Base-by-base conservation (phyloP, 75 land plant species). In the Gnetum montanum region DNA sequence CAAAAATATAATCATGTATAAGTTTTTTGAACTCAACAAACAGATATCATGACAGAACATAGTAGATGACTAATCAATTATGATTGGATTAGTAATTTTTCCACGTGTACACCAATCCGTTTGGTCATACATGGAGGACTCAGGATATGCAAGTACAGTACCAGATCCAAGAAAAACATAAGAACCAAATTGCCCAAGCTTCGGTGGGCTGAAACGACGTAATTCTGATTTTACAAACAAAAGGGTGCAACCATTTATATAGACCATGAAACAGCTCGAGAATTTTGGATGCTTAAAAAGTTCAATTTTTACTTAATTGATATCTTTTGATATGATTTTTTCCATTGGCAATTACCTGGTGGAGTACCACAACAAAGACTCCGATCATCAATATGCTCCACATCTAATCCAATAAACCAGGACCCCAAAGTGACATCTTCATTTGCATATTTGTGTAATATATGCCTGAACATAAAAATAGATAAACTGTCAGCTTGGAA, bases 371-470 rank as follows among this genome's bases (percentile, higher is more conserved):
- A 83, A 62, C 86, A 83, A 11, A 83, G 67, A 56, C 69, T 79
- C 19, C 83, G 60, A 19, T 79, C 86, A 60, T 83, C 86, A 45
- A 83, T 79, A 57, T 79, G 83, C 58, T 83, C 78, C 16, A 83
- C 83, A 46, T 79, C 86, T 41, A 83, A 69, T 12, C 86, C 86
- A 59, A 83, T 83, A 43, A 83, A 80, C 86, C 86, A 83, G 13
- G 86, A 74, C 40, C 86, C 86, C 24, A 83, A 37, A 6, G 86
- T 75, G n/a, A 83, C 86, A 69, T 83, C 86, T 52, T 83, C 86
- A 66, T 83, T 83, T 46, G 86, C 86, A 71, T 63, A 83, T 59
- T 64, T 70, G 61, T 83, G 86, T 8, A 83, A 63, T 35, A 83
- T 74, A 29, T 61, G 74, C 59, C 85, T 82, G 47, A 24, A 36